These are phyloP conservation scores for Eucalyptus brandiana DNA, from an alignment of 345 rosid genomes.

Conservation along the genomic window DNA sequence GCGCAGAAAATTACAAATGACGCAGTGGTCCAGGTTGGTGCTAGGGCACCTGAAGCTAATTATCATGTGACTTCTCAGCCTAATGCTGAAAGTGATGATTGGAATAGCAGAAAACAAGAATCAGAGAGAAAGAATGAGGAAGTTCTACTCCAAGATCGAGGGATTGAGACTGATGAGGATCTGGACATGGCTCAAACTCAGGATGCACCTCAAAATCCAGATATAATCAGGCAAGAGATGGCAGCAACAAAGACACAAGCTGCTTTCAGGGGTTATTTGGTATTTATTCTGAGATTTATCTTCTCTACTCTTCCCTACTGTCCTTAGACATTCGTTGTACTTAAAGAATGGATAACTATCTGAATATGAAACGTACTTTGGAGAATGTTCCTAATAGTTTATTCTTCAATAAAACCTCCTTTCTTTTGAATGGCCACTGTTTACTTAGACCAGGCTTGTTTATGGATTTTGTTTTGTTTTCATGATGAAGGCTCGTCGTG, in stretches of 20 bases:
- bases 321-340: neutral
- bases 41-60: constrained; percentile 48
- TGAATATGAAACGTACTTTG: neutral
- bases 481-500: constrained; percentile 76
- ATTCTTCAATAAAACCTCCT: neutral
- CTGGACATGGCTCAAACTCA: constrained; percentile 22
- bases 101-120: constrained; percentile 27
- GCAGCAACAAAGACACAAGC: constrained; percentile 93
- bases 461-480: neutral
- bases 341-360: neutral
- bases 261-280: constrained; percentile 92
- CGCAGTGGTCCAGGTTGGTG: constrained; percentile 34
- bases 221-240: constrained; percentile 36
- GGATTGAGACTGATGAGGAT: constrained; percentile 6
- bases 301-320: neutral
- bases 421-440: constrained; percentile 11
- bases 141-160: constrained; percentile 22
- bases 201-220: constrained; percentile 27
- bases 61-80: constrained; percentile 28
- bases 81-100: constrained; percentile 1
- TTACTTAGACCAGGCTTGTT: neutral
- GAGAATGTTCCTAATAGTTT: neutral
- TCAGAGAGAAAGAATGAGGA: constrained; percentile 28
- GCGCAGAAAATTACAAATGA: constrained; percentile 40
- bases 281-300: constrained; percentile 2